Evolutionary conservation across 2,329 filamentous ascomycete genomes (phyloP), one percentile per base, ranked within the genome.

Genomic region (Triangularia setosa): DNA sequence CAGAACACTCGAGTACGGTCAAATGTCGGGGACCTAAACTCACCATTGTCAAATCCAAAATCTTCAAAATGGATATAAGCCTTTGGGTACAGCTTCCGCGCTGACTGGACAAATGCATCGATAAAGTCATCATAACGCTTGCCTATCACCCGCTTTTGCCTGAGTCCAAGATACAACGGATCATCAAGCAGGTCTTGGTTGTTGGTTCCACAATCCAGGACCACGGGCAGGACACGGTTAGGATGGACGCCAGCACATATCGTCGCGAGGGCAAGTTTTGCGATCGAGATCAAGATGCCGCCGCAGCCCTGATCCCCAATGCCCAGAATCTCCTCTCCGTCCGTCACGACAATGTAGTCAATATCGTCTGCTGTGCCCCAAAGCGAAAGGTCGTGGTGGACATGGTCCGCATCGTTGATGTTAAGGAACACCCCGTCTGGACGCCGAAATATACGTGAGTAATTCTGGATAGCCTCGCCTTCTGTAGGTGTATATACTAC

Each of bases 401-500:
- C 84, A 4, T 84, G 79, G 40, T 90, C 87, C 4, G 84, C 76
- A 62, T 93, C 86, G 18, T 86, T 80, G 57, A 96, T 90, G 70
- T 90, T 92, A 59, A 96, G 76, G 69, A 92, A 96, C 70, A 91
- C 92, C 0, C 93, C 93, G 69, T 94, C 90, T 0, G 92, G 91
- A 18, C 85, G 81, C 11, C 93, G 80, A 72, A 96, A 96, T 0
- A 95, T 75, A 0, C 88, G 79, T 0, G 91, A 95, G 73, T 91
- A 96, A 68, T 93, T 90, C 69, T 91, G 86, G 59, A 96, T 96
- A 0, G 93, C 93, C 48, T 96, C 91, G 8, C 91, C 92, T 77
- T 96, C 92, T 0, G 93, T 96, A 0, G 93, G 93, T 0, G 93
- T 96, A 73, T 96, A 97, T 27, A 96, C 91, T n/a, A 96, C 80